Base-by-base conservation (phyloP, 164 flowering plant genomes). In the Taxillus chinensis region DNA sequence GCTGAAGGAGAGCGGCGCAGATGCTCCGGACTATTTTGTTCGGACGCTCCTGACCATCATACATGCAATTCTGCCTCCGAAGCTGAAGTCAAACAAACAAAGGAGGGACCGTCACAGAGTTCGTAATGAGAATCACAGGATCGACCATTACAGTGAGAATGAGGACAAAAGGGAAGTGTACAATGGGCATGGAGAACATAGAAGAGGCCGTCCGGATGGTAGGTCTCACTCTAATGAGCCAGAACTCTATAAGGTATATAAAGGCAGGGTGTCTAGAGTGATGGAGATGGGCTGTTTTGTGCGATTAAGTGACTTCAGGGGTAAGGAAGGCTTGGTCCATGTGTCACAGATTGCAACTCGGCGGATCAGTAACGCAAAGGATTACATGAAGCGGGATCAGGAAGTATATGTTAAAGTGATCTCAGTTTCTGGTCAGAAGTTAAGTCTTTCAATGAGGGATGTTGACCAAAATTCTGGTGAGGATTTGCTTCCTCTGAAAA, bases 301-400 rank as follows among this genome's bases (percentile, higher is more conserved):
- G 7, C 87, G 82, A 55, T 63, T 91, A 69, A 77, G 39, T 69
- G 89, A 79, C 45, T 78, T 89, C 15, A 75, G 76, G 62, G 96
- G 92, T 8, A 89, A 86, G 70, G 98, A 91, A 69, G 97, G 97
- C 8, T 46, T 91, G 68, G 96, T 91, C 3, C 97, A 91, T 71
- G 78, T 89, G 12, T 86, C 97, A 0, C 91, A 85, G 80, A 82
- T 91, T 40, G 85, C 90, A 0, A 86, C 58, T 49, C 57, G 84
- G 68, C 77, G 90, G 77, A 70, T 91, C 49, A 56, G 79, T 0
- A 89, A 75, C 74, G 92, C 92, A 0, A 89, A 89, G 71, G 96
- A 92, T 62, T 75, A 78, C 3, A 92, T 89, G 69, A 83, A 87
- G 80, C 69, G 98, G 50, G 98, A 81, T 55, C 96, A 89, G 63